Percentiles rank a stretch among this genome's conserved stretches.
Evolutionary conservation across 108 stramenopile genomes (phyloP).

Genomic region (Nannochloropsis salina): DNA sequence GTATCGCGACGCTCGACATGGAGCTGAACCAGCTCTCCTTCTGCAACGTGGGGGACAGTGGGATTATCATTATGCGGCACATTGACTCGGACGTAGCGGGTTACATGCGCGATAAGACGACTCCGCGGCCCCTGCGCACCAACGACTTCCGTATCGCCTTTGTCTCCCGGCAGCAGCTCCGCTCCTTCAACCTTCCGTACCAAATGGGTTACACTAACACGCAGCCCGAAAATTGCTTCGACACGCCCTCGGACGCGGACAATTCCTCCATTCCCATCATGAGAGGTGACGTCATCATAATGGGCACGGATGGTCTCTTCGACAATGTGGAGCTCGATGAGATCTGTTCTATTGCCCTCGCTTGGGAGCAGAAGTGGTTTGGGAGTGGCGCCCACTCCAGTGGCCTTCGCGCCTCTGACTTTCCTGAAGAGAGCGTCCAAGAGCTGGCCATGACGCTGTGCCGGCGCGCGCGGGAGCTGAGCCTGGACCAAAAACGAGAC

Average conservation of each 20-base stretch:
- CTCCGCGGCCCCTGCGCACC: conserved; percentile 64
- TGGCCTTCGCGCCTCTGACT: conserved; percentile 59
- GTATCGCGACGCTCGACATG: conserved; percentile 79
- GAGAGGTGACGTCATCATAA: conserved; percentile 85
- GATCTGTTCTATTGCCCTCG: conserved; percentile 67
- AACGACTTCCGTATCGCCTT: conserved; percentile 82
- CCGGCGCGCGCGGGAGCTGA: conserved; percentile 68
- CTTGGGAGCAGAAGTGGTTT: conserved; percentile 83
- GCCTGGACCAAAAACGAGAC: conserved; percentile 67
- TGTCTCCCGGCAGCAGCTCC: conserved; percentile 85
- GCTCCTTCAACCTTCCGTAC: conserved; percentile 90
- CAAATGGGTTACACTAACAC: conserved; percentile 70
- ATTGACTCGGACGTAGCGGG: conserved; percentile 87
- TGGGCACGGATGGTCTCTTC: conserved; percentile 92
- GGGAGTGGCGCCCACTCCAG: conserved; percentile 42
- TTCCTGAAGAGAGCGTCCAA: conserved; percentile 52
- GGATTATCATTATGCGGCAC: conserved; percentile 84
- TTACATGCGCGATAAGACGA: conserved; percentile 67
- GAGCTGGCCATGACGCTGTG: conserved; percentile 51
- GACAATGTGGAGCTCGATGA: conserved; percentile 94
- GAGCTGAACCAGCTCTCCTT: conserved; percentile 83
- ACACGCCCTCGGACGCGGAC: conserved; percentile 71
- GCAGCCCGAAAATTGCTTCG: conserved; percentile 62
- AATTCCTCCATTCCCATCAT: conserved; percentile 78
- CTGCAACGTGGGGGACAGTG: conserved; percentile 87